phyloP scores from a whole-genome alignment of 345 rosid genomes.

The Dovyalis caffra region DNA sequence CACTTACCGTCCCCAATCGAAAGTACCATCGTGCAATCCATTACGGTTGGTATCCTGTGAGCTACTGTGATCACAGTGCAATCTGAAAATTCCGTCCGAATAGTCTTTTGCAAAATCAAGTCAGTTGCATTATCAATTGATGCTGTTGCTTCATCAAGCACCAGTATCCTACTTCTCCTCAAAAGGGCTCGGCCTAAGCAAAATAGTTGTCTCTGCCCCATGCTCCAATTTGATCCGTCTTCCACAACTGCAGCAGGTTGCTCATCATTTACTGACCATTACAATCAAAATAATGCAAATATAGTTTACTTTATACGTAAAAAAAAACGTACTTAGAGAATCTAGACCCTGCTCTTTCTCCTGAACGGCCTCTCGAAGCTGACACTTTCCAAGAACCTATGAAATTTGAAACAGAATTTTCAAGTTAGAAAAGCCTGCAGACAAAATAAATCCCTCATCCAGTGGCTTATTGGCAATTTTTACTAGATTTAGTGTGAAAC shows the following conservation, averaged over 20 bases:
- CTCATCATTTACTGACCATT: neutral
- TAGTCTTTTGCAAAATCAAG: conserved; percentile 76
- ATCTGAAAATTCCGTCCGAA: conserved; percentile 68
- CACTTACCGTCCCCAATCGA: conserved; percentile 84
- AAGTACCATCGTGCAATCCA: conserved; percentile 96
- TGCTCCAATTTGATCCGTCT: conserved; percentile 96
- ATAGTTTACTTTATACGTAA: neutral
- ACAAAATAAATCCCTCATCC: no score
- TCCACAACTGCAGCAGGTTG: conserved; percentile 53
- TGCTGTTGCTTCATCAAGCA: conserved; percentile 95
- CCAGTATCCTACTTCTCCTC: conserved; percentile 77
- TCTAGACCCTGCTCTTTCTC: conserved; percentile 74
- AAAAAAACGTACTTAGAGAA: conserved; percentile 54
- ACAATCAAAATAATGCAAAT: neutral
- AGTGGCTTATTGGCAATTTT: neutral
- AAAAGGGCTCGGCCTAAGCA: conserved; percentile 89
- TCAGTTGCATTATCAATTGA: conserved; percentile 94
- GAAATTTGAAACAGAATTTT: neutral
- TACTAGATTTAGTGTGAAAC: neutral
- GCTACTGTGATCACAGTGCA: conserved; percentile 90
- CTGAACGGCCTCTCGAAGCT: conserved; percentile 70
- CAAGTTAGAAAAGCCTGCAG: neutral
- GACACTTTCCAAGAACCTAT: conserved; percentile 87
- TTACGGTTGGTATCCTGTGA: conserved; percentile 91
- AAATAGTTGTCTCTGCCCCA: conserved; percentile 91